Conservation (phyloP, 768 basidiomycete genomes). For the Russula compacta region DNA sequence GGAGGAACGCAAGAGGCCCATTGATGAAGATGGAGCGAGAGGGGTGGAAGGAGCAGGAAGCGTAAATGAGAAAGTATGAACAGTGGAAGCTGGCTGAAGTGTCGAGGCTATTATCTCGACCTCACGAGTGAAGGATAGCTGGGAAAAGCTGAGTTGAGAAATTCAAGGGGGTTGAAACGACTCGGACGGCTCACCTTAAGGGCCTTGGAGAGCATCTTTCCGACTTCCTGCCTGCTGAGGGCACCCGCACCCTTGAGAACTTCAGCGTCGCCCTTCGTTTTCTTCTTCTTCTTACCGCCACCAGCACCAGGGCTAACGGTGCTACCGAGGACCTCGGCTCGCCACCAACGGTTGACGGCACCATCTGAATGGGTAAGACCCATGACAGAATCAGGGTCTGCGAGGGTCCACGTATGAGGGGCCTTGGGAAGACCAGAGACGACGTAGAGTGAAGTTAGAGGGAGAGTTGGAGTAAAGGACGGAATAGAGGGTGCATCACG, state of each 20-base stretch:
- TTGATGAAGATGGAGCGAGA: slow-evolving; percentile 62
- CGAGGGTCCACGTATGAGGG: slow-evolving; percentile 83
- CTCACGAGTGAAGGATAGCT: slow-evolving; percentile 89
- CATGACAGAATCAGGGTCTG: slow-evolving; percentile 73
- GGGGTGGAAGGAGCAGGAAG: slow-evolving; percentile 71
- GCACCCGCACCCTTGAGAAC: slow-evolving; percentile 69
- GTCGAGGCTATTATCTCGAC: slow-evolving; percentile 95
- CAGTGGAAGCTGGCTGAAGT: slow-evolving; percentile 84
- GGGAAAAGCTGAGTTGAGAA: background rate
- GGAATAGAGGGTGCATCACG: slow-evolving; percentile 47
- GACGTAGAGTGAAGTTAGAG: slow-evolving; percentile 77
- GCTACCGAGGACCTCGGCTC: slow-evolving; percentile 84
- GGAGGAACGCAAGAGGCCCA: slow-evolving; percentile 64
- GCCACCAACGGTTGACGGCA: slow-evolving; percentile 84
- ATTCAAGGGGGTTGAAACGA: background rate
- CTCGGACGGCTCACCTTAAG: slow-evolving; percentile 55
- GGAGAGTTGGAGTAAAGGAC: slow-evolving; percentile 60
- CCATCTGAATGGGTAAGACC: slow-evolving; percentile 78
- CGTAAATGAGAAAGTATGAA: slow-evolving; percentile 86
- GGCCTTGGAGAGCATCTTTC: slow-evolving; percentile 84
- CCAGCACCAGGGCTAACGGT: slow-evolving; percentile 80
- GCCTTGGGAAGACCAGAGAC: slow-evolving; percentile 85
- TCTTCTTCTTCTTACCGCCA: slow-evolving; percentile 60
- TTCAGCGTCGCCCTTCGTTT: slow-evolving; percentile 51
- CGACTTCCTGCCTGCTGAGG: slow-evolving; percentile 77